Base-by-base conservation (phyloP, 176 grass and related monocot species). In the Secale cereale region DNA sequence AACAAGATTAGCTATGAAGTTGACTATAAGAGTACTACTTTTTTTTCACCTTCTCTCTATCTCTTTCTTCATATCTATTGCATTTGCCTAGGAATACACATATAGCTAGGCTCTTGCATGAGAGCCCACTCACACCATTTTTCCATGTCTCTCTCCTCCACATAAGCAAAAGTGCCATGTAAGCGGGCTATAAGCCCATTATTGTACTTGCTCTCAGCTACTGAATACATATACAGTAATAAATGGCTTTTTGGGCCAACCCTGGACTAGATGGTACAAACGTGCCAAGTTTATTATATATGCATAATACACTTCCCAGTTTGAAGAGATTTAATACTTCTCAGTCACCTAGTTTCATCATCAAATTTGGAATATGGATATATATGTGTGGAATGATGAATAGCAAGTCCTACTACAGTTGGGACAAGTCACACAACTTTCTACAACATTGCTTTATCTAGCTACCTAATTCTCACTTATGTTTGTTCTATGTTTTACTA, bases 381-480 rank as follows among this genome's bases (percentile, higher is more conserved):
- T 23, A 28, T 20, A 23, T 83, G 14, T 48, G 27, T 83, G 50
- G n/a, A 83, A 64, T 78, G 5, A 62, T 14, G 27, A 43, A 59
- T 75, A 26, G 28, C 1, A 78, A 78, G 81, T 59, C n/a, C 33
- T 78, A 30, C 36, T 70, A 27, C 10, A 32, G 36, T 83, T 84
- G 14, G 15, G 31, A 57, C 64, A 41, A 82, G 28, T 70, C 46
- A 41, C 63, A 54, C 39, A 70, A 61, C 36, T 52, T 78, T 36
- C 45, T 32, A 31, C 11, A 27, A 33, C 25, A 78, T 68, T 63
- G 19, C 48, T 46, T 81, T 59, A 56, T 89, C 29, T 81, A 81
- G n/a, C 23, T 78, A 59, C n/a, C 32, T 79, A 59, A 17, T 83
- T 83, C 41, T 89, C 29, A 80, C 27, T 87, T 63, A 4, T 86